Evolutionary conservation across 225 moss, liverwort and hornwort species (phyloP).

Genomic region (Polytrichum formosum): DNA sequence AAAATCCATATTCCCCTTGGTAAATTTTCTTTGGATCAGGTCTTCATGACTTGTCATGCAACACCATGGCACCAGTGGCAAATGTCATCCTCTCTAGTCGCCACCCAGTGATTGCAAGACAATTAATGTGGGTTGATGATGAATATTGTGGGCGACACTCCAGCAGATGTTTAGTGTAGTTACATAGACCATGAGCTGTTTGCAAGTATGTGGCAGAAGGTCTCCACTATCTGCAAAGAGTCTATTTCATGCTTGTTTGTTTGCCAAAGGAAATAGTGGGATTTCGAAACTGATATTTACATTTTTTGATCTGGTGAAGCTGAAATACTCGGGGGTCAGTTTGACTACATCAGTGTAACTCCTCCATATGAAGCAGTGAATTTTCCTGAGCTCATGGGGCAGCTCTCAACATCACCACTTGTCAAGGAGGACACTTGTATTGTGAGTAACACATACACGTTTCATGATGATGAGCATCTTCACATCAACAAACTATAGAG

Average conservation of each 20-base stretch:
- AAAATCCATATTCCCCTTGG: too few relatives aligned
- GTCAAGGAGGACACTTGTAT: slow-evolving; percentile 67
- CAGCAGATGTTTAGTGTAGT: too few relatives aligned
- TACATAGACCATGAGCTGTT: too few relatives aligned
- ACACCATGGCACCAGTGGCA: too few relatives aligned
- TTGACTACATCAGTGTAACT: slow-evolving; percentile 91
- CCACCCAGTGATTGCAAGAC: too few relatives aligned
- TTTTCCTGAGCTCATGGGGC: slow-evolving; percentile 65
- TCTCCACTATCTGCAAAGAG: neutral
- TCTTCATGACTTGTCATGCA: too few relatives aligned
- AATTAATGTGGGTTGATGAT: too few relatives aligned
- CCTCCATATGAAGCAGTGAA: slow-evolving; percentile 96
- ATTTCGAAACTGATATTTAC: slow-evolving; percentile 12
- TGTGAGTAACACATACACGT: slow-evolving; percentile 38
- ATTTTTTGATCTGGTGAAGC: slow-evolving; percentile 38
- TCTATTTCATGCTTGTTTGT: neutral
- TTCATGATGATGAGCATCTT: neutral
- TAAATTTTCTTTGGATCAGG: too few relatives aligned
- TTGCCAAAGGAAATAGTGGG: neutral
- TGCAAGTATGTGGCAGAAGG: neutral
- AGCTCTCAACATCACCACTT: slow-evolving; percentile 68
- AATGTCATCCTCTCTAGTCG: too few relatives aligned
- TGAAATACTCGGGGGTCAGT: slow-evolving; percentile 64
- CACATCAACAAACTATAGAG: neutral
- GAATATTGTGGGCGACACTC: too few relatives aligned